These are phyloP conservation scores for Candida neerlandica DNA, from an alignment of 1,139 yeast genomes.

Conservation along the genomic window DNA sequence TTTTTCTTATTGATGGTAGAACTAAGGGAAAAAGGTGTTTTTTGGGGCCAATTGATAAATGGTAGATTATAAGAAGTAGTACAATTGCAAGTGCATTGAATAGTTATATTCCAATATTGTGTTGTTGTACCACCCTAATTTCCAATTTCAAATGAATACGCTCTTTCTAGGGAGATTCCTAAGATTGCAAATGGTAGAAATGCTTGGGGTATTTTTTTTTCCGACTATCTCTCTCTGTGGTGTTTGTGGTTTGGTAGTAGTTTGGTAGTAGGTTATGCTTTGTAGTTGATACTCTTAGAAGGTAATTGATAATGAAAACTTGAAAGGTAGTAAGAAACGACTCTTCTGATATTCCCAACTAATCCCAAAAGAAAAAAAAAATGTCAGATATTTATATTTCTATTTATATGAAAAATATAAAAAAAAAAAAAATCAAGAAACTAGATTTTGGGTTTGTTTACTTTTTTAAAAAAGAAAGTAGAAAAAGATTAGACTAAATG, in stretches of 20 bases:
- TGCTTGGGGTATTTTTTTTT: neutral
- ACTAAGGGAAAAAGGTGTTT: neutral
- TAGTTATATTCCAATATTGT: too few relatives aligned
- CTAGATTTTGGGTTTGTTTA: constrained; percentile 1
- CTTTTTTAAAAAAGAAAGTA: neutral
- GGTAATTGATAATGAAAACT: neutral
- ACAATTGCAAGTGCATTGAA: too few relatives aligned
- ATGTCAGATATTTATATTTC: neutral
- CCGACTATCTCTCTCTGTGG: neutral
- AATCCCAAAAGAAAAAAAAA: neutral
- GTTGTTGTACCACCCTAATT: too few relatives aligned
- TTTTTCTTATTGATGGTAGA: neutral
- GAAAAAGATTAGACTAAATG: constrained; percentile 1
- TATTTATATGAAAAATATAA: neutral
- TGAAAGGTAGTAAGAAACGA: neutral
- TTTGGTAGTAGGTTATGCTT: neutral
- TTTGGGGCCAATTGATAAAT: neutral
- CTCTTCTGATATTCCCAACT: too few relatives aligned
- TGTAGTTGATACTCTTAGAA: neutral
- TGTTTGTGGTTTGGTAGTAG: neutral
- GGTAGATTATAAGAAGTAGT: neutral
- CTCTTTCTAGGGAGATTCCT: too few relatives aligned
- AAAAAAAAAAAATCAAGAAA: neutral
- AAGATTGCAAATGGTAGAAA: neutral
- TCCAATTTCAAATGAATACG: too few relatives aligned